These are phyloP conservation scores for Mycosphaerella sp. DNA, from an alignment of 2,329 filamentous ascomycete genomes.

Conservation along the genomic window DNA sequence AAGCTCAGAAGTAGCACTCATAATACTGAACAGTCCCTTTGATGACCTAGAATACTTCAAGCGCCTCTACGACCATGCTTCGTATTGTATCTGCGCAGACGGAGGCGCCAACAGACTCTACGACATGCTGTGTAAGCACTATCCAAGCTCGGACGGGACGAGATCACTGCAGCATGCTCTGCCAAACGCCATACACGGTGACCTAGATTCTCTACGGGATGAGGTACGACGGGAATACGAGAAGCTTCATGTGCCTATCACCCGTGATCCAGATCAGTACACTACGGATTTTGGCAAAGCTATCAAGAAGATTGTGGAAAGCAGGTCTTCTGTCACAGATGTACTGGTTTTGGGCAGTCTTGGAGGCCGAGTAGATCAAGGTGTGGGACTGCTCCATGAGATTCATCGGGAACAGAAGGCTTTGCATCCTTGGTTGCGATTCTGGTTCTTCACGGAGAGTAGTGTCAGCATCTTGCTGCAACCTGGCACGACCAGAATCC, in stretches of 20 bases:
- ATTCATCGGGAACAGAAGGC: slow-evolving; percentile 52
- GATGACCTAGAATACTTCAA: slow-evolving; percentile 45
- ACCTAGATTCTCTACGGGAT: slow-evolving; percentile 74
- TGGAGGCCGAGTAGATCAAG: slow-evolving; percentile 87
- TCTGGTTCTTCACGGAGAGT: slow-evolving; percentile 76
- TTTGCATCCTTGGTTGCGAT: slow-evolving; percentile 37
- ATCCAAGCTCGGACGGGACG: slow-evolving; percentile 12
- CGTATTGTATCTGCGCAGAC: slow-evolving; percentile 72
- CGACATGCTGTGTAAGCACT: slow-evolving; percentile 39
- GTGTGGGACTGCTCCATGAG: slow-evolving; percentile 80
- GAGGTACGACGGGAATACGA: slow-evolving; percentile 62
- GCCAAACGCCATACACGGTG: slow-evolving; percentile 68
- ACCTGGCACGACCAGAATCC: slow-evolving; percentile 60
- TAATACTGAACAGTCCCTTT: slow-evolving; percentile 59
- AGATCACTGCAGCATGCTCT: slow-evolving; percentile 25
- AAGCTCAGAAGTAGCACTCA: slow-evolving; percentile 36
- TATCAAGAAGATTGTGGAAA: slow-evolving; percentile 55
- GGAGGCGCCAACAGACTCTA: slow-evolving; percentile 78
- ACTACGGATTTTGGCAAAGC: slow-evolving; percentile 84
- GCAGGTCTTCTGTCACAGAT: slow-evolving; percentile 22
- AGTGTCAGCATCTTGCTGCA: slow-evolving; percentile 78
- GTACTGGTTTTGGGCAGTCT: slow-evolving; percentile 80
- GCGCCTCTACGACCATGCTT: slow-evolving; percentile 48
- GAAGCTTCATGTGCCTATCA: slow-evolving; percentile 53
- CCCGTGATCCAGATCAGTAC: slow-evolving; percentile 71